Base-by-base conservation (phyloP, 1,139 yeast species). In the Candida glucosophila region DNA sequence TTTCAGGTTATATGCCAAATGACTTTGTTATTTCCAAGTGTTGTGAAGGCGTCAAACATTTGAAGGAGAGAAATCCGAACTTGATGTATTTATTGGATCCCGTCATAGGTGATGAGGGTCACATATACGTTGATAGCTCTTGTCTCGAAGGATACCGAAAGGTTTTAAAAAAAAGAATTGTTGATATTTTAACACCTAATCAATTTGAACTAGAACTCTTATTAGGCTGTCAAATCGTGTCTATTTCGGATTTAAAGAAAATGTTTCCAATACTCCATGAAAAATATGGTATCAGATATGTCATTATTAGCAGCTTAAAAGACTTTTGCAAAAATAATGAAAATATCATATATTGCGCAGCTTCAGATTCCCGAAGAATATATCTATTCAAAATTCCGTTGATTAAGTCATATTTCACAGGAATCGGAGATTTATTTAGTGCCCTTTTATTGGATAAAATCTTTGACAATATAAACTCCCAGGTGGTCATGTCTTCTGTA, bases 31-130 rank as follows among this genome's bases (percentile, higher is more conserved):
- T 61, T 16, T 29, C 28, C 2, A 24, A 33, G 5, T 43, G 57
- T 5, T 31, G 39, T 15, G 30, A 34, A 2, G 36, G 37, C 24
- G 30, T 52, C 12, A 29, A 29, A 23, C 26, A 27, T 14, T 30
- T 40, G 16, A 44, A 43, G 26, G 15, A 21, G 19, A 29, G 23
- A 15, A 31, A 28, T 28, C 45, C 37, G 10, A 37, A 42, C 8
- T 40, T 55, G 4, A 20, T 50, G 4, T 80, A 92, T 77, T 58
- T 86, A 8, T 50, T 86, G 34, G 98, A 90, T 46, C 97, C 98
- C 1, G 96, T 90, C 3, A 67, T 90, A 67, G 98, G 98, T 9
- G 98, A 90, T 49, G 77, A 83, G 39, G 95, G 94, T 2, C 67
- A 66, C 32, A 49, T 88, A 15, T 90, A 90, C 43, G 96, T 90